A percentile compares a stretch with the other conserved stretches of the same genome.
These are phyloP conservation scores for Endoconidiophora polonica DNA, from an alignment of 2,329 filamentous ascomycete genomes.

Conservation along the genomic window DNA sequence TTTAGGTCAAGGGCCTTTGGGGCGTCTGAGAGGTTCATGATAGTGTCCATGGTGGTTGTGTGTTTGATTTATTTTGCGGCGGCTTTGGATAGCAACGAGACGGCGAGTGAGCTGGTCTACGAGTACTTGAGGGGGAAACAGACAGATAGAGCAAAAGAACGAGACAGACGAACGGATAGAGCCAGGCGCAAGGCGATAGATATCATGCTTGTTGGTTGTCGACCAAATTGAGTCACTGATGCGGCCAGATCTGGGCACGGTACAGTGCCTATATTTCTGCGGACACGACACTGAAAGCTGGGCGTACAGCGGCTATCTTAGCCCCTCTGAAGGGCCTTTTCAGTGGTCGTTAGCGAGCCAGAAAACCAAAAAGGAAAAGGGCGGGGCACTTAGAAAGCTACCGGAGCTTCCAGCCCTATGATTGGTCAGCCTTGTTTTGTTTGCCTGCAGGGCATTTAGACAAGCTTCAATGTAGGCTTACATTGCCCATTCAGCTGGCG, in stretches of 20 bases:
- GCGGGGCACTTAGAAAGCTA: not conserved
- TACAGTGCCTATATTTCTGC: not conserved
- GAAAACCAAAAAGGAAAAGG: no score
- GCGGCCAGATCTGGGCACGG: not conserved
- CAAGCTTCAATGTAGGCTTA: not conserved
- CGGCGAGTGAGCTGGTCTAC: no score
- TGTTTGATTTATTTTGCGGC: not conserved
- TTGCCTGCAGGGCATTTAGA: not conserved
- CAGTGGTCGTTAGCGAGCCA: no score
- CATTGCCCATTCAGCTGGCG: not conserved
- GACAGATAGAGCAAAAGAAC: no score
- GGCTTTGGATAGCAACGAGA: no score
- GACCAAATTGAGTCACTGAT: not conserved
- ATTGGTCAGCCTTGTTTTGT: constrained; percentile 7
- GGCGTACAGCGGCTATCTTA: no score
- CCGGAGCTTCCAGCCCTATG: not conserved
- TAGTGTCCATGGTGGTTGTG: constrained; percentile 55
- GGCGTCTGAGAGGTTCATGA: constrained; percentile 75
- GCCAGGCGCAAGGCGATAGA: not conserved
- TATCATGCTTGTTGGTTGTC: not conserved
- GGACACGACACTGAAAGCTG: no score
- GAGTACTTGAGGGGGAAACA: no score
- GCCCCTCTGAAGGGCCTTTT: no score
- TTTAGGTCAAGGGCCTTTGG: constrained; percentile 73
- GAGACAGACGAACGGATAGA: no score